These are phyloP conservation scores for Lolium rigidum DNA, from an alignment of 176 grass and related monocot species.

Conservation along the genomic window DNA sequence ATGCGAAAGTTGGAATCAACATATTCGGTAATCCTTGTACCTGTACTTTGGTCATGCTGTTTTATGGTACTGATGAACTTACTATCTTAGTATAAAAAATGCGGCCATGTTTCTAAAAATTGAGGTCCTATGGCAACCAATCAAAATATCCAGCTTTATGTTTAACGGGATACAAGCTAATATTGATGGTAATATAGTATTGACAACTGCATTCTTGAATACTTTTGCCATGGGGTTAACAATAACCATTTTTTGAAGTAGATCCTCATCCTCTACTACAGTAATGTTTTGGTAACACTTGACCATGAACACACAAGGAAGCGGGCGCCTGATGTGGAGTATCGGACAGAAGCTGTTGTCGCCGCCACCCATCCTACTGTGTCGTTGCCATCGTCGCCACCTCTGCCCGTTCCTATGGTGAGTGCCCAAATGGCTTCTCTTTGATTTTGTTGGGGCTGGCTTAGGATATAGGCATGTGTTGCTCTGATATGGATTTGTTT, in stretches of 20 bases:
- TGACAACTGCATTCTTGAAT: background rate
- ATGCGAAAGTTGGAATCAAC: slow-evolving; percentile 83
- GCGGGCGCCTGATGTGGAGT: too few species aligned
- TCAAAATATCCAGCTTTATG: slow-evolving; percentile 11
- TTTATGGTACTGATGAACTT: background rate
- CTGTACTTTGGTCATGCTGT: background rate
- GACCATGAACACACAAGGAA: too few species aligned
- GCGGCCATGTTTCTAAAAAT: background rate
- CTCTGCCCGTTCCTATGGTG: too few species aligned
- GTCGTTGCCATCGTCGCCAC: too few species aligned
- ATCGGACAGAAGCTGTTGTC: too few species aligned
- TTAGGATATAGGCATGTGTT: too few species aligned
- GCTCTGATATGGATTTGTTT: too few species aligned
- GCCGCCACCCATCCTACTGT: too few species aligned
- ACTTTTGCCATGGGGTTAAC: background rate
- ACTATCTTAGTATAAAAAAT: background rate
- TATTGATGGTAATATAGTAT: background rate
- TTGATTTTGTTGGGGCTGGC: too few species aligned
- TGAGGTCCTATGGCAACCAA: background rate
- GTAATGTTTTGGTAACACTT: slow-evolving; percentile 7
- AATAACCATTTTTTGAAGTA: slow-evolving; percentile 5
- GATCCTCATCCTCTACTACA: background rate
- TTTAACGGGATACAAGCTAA: background rate
- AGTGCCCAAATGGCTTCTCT: too few species aligned
- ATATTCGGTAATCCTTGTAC: slow-evolving; percentile 78